phyloP scores from a whole-genome alignment of 305 asterid genomes.

The Solanum aculeatissimum region DNA sequence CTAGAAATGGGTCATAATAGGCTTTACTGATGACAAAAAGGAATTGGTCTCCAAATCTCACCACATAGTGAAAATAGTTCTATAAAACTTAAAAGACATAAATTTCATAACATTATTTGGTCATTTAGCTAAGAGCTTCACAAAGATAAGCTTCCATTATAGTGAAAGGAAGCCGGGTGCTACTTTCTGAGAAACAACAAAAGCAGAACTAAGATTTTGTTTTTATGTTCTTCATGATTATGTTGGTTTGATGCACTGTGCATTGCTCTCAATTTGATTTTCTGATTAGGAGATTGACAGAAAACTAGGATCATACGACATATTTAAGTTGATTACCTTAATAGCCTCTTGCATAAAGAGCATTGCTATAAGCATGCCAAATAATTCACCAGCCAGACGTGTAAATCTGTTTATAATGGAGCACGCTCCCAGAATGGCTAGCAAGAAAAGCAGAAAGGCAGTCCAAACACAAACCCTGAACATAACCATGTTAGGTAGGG shows the following conservation, averaged over 20 bases:
- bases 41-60: background rate
- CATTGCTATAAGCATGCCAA: constrained; percentile 93
- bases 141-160: background rate
- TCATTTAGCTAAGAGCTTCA: background rate
- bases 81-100: background rate
- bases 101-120: background rate
- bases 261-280: background rate
- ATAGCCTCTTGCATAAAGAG: constrained; percentile 98
- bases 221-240: background rate
- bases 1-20: background rate
- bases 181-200: background rate
- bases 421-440: constrained; percentile 93
- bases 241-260: background rate
- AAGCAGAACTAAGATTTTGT: background rate
- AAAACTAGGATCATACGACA: background rate
- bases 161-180: background rate
- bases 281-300: background rate
- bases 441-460: constrained; percentile 77
- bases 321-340: constrained; percentile 42
- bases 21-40: background rate
- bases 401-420: constrained; percentile 88
- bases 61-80: background rate
- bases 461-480: constrained; percentile 98
- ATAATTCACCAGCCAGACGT: constrained; percentile 90
- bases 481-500: constrained; percentile 4